These are phyloP conservation scores for Ceratocystis colombiana DNA, from an alignment of 2,329 filamentous ascomycete genomes.

Conservation along the genomic window DNA sequence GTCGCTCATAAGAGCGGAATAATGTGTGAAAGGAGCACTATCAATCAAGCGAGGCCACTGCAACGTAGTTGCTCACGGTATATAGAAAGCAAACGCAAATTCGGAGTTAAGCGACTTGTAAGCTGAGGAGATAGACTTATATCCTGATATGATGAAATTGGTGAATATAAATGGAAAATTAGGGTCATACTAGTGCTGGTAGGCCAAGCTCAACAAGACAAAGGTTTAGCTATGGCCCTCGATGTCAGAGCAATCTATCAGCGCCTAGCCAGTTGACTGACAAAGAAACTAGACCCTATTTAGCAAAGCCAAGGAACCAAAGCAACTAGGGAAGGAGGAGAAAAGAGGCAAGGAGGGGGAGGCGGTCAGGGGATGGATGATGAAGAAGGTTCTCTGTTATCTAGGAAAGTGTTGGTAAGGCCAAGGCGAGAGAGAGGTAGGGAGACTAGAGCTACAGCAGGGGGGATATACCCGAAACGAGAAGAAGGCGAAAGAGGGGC, in stretches of 20 bases:
- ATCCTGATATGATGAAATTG: neutral
- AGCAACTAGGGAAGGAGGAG: neutral
- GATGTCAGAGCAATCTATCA: slow-evolving; percentile 5
- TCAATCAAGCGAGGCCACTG: neutral
- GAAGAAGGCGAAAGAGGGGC: neutral
- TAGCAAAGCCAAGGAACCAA: neutral
- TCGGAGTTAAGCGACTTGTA: neutral
- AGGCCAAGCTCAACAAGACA: neutral
- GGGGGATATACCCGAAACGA: slow-evolving; percentile 3
- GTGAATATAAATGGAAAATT: neutral
- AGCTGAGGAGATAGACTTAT: neutral
- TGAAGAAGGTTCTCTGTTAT: neutral
- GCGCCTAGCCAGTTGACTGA: neutral
- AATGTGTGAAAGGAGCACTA: neutral
- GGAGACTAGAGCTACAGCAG: neutral
- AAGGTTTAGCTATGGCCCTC: neutral
- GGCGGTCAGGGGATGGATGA: neutral
- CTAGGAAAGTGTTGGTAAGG: neutral
- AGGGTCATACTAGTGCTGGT: neutral
- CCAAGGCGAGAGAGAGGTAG: neutral
- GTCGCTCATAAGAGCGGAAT: neutral
- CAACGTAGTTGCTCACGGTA: neutral
- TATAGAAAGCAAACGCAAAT: neutral
- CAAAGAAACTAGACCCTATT: neutral
- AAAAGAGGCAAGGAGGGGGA: neutral